These are phyloP conservation scores for Pythium dissimile DNA, from an alignment of 352 stramenopile species.

Conservation along the genomic window DNA sequence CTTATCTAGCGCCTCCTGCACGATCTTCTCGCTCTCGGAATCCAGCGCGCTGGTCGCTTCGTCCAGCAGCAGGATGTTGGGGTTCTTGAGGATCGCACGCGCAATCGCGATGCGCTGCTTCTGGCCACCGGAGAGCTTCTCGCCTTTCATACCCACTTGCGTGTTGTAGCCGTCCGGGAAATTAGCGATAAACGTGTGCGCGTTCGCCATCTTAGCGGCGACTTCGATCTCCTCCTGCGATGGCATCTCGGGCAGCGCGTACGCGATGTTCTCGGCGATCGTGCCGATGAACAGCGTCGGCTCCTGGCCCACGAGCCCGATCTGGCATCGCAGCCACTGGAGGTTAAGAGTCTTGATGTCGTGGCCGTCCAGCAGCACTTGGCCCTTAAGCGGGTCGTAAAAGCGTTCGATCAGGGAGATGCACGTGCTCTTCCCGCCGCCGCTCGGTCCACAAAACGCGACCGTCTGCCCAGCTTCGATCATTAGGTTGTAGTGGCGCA, in stretches of 20 bases:
- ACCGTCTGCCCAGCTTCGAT: slow-evolving; percentile 68
- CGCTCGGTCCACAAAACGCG: slow-evolving; percentile 30
- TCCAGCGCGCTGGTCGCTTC: slow-evolving; percentile 89
- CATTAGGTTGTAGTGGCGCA: slow-evolving; percentile 83
- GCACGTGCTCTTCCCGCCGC: slow-evolving; percentile 24
- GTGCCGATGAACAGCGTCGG: slow-evolving; percentile 56
- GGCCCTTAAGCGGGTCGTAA: slow-evolving; percentile 52
- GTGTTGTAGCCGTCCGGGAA: slow-evolving; percentile 92
- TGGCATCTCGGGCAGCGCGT: slow-evolving; percentile 40
- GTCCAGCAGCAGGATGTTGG: slow-evolving; percentile 87
- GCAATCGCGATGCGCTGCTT: slow-evolving; percentile 90
- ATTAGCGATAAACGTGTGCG: slow-evolving; percentile 88
- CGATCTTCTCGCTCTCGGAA: slow-evolving; percentile 74
- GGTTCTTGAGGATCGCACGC: slow-evolving; percentile 88
- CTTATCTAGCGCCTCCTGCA: slow-evolving; percentile 77
- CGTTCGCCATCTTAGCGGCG: slow-evolving; percentile 92
- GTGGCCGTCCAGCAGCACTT: slow-evolving; percentile 73
- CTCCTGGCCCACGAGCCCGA: slow-evolving; percentile 50
- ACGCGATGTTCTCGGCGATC: slow-evolving; percentile 66
- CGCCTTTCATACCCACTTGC: slow-evolving; percentile 89
- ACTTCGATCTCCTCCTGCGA: slow-evolving; percentile 69
- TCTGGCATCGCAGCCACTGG: slow-evolving; percentile 47
- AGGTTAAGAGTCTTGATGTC: slow-evolving; percentile 75
- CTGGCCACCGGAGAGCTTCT: slow-evolving; percentile 72
- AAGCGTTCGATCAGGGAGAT: slow-evolving; percentile 52